Conservation (phyloP, 371 early-diverging fungal species). For the Apophysomyces trapeziformis region DNA sequence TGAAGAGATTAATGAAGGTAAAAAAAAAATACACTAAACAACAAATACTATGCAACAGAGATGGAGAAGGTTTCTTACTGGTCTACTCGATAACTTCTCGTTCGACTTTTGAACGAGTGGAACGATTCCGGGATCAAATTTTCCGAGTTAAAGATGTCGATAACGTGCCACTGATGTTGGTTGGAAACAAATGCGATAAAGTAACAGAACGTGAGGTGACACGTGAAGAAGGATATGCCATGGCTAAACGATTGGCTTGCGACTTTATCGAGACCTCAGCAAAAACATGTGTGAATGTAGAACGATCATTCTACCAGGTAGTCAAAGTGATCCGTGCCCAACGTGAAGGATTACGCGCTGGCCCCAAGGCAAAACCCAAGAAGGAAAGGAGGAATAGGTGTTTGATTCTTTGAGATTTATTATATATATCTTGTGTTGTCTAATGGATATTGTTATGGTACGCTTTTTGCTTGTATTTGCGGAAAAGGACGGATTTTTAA, state of each 20-base stretch:
- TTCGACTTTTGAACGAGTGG: conserved; percentile 82
- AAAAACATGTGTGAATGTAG: conserved; percentile 80
- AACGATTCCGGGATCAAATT: conserved; percentile 81
- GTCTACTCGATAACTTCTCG: conserved; percentile 87
- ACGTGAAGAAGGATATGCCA: conserved; percentile 77
- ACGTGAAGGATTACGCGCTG: conserved; percentile 22
- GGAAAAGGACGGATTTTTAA: too few species aligned
- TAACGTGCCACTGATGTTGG: conserved; percentile 83
- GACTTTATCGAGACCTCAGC: conserved; percentile 82
- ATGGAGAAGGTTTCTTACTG: conserved; percentile 89
- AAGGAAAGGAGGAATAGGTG: conserved; percentile 27
- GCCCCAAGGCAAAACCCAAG: conserved; percentile 19
- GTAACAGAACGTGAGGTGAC: conserved; percentile 76
- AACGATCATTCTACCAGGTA: conserved; percentile 61
- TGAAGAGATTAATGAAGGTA: conserved; percentile 4
- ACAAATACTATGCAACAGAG: conserved; percentile 35
- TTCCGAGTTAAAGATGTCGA: conserved; percentile 82
- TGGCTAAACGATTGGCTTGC: conserved; percentile 63
- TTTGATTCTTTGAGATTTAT: conserved; percentile 21
- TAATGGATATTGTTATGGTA: conserved; percentile 12
- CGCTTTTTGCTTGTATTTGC: too few species aligned
- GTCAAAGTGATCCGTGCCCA: conserved; percentile 54
- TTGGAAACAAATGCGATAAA: conserved; percentile 92
- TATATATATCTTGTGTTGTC: conserved; percentile 1
- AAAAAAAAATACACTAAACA: not conserved